Evolutionary conservation across 2,329 filamentous ascomycete genomes (phyloP).

Genomic region (Fusarium vanettenii): DNA sequence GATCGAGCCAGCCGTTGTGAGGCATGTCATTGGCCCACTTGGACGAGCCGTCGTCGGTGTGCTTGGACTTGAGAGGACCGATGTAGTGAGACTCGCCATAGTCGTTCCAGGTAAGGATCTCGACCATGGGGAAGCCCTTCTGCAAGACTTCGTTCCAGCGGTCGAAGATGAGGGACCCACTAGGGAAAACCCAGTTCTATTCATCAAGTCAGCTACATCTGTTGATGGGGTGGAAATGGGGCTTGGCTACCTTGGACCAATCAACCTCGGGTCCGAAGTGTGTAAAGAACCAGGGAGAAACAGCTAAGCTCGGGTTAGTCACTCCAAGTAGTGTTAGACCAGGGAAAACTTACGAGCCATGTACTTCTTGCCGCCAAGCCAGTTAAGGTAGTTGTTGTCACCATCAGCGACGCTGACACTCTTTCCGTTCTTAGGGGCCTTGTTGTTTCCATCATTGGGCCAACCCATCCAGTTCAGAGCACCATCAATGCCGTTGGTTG

Average conservation of each 20-base stretch:
- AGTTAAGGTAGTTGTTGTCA: conserved; percentile 49
- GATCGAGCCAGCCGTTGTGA: conserved; percentile 64
- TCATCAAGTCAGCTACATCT: conserved; percentile 53
- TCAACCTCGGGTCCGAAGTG: conserved; percentile 49
- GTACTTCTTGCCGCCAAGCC: conserved; percentile 57
- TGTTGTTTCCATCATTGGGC: conserved; percentile 59
- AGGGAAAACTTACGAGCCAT: conserved; percentile 51
- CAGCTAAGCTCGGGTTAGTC: conserved; percentile 34
- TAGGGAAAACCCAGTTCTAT: conserved; percentile 69
- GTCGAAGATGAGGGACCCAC: conserved; percentile 68
- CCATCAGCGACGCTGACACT: conserved; percentile 55
- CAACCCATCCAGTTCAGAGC: conserved; percentile 61
- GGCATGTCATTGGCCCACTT: conserved; percentile 63
- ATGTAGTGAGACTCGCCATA: conserved; percentile 68
- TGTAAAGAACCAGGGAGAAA: conserved; percentile 59
- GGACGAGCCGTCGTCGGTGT: conserved; percentile 56
- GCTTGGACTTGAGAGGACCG: conserved; percentile 58
- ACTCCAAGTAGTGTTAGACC: rapidly evolving
- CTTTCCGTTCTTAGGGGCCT: conserved; percentile 56
- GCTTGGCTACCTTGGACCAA: conserved; percentile 19
- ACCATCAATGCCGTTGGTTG: conserved; percentile 56
- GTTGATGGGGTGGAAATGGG: rapidly evolving
- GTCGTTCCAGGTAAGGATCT: conserved; percentile 61
- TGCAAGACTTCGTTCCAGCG: conserved; percentile 64
- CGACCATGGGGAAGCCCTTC: conserved; percentile 60